Base-by-base conservation (phyloP, 2,329 filamentous ascomycete species). In the Ilyonectria sp. region DNA sequence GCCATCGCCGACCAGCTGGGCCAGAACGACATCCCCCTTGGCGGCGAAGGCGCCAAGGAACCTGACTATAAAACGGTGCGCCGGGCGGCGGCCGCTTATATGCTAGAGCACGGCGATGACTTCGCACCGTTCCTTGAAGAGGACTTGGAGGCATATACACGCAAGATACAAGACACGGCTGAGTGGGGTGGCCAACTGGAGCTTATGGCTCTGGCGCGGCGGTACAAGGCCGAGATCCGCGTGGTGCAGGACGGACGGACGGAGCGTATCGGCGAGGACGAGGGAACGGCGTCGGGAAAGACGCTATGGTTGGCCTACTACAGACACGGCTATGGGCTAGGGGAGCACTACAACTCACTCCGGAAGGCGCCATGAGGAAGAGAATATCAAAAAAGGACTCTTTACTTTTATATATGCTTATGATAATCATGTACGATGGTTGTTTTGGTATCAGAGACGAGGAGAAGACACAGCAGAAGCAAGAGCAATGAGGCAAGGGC, bases 101-200 rank as follows among this genome's bases (percentile, higher is more conserved):
- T 99, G 77, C 81, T 84, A 65, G 79, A 82, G 15, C 90, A 98
- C 79, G 82, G 87, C 11, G 93, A 94, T 70, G 94, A 97, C 75
- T 98, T 98, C 79, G 90, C 87, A 63, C 91, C 93, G 0, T 99
- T 98, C 77, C 84, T 97, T 73, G 95, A 97, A 77, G 94, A 96
- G 79, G 90, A 91, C 15, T 78, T 98, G 53, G 88, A 89, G 3
- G 83, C 83, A 9, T 97, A 98, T 80, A 86, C 93, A 53, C 82
- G 83, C 53, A 94, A 93, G 82, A 93, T 99, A 67, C 84, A 91
- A 69, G 90, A 96, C 65, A 98, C 95, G 55, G 95, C 94, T 0
- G 95, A 97, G 82, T 99, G 96, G 96, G 96, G 96, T 56, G 96
- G 96, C 0, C 94, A 98, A 84, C 82, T 98, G 70, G 96, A 99